A percentile compares a stretch with the other conserved stretches of the same genome.
phyloP scores from a whole-genome alignment of 1,284 basidiomycete species.

The Chondrostereum purpureum region DNA sequence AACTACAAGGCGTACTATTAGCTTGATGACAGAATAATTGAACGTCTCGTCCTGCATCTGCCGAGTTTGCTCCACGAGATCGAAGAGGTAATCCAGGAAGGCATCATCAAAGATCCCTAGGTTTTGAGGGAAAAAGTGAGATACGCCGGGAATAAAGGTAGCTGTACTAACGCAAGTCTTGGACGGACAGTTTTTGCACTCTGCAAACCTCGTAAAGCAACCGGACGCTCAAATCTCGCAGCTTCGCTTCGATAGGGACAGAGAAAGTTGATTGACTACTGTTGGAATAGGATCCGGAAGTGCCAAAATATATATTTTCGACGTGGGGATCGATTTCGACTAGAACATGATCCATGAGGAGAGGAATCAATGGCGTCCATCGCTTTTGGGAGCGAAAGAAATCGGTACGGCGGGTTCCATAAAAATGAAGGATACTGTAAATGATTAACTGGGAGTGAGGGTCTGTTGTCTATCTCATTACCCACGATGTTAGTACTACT shows the following conservation, averaged over 20 bases:
- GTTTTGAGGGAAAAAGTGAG: neutral
- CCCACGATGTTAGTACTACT: neutral
- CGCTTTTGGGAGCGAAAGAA: constrained; percentile 76
- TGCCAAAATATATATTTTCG: constrained; percentile 52
- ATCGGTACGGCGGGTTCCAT: constrained; percentile 62
- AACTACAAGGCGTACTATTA: constrained; percentile 59
- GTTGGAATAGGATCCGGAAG: constrained; percentile 29
- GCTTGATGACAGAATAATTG: constrained; percentile 91
- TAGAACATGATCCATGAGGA: constrained; percentile 74
- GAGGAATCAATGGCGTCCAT: constrained; percentile 77
- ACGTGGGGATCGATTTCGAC: constrained; percentile 64
- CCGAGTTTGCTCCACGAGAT: constrained; percentile 89
- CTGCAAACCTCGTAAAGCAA: constrained; percentile 89
- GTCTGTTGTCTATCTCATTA: constrained; percentile 63
- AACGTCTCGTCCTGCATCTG: constrained; percentile 85
- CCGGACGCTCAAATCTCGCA: constrained; percentile 65
- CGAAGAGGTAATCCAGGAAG: constrained; percentile 89
- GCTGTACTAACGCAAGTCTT: constrained; percentile 63
- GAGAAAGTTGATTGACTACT: constrained; percentile 35
- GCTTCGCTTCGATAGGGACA: constrained; percentile 74
- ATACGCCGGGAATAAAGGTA: constrained; percentile 6
- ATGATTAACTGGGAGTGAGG: constrained; percentile 81
- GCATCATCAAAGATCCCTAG: constrained; percentile 72
- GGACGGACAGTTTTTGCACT: constrained; percentile 73
- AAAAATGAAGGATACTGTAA: constrained; percentile 72